phyloP scores from a whole-genome alignment of 257 asterid species.

The Pogostemon cablin region DNA sequence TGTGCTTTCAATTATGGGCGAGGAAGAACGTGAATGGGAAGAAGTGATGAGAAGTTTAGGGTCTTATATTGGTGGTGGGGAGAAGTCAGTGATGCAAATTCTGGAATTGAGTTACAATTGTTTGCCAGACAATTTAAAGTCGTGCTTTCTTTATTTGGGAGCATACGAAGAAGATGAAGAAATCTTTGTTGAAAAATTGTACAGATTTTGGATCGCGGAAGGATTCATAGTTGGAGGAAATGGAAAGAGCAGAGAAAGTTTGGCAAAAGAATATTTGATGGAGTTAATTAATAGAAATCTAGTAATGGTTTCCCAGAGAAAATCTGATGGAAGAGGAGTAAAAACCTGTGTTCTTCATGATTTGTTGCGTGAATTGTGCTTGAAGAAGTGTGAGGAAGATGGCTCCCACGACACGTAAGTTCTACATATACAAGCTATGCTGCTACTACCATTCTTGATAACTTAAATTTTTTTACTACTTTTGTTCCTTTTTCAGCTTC shows the following conservation, averaged over 20 bases:
- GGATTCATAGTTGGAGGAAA: background rate
- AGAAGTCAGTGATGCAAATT: constrained; percentile 21
- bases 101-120: background rate
- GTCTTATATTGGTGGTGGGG: background rate
- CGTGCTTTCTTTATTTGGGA: constrained; percentile 16
- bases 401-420: constrained; percentile 22
- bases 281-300: constrained; percentile 12
- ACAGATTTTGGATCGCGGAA: background rate
- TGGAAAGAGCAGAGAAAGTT: background rate
- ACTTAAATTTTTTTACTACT: background rate
- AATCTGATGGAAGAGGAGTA: constrained; percentile 14
- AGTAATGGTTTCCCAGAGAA: background rate
- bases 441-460: too few species aligned
- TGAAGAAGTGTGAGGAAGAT: constrained; percentile 24
- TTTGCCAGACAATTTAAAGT: constrained; percentile 1
- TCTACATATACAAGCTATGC: too few species aligned
- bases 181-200: background rate
- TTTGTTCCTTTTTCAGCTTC: background rate
- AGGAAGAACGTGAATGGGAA: constrained; percentile 1
- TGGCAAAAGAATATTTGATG: background rate
- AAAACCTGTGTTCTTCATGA: constrained; percentile 35
- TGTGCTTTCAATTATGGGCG: background rate
- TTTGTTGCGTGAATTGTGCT: constrained; percentile 33
- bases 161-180: constrained; percentile 3
- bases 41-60: background rate